These are phyloP conservation scores for Leishmania major DNA, from an alignment of 208 protist species.

Conservation along the genomic window DNA sequence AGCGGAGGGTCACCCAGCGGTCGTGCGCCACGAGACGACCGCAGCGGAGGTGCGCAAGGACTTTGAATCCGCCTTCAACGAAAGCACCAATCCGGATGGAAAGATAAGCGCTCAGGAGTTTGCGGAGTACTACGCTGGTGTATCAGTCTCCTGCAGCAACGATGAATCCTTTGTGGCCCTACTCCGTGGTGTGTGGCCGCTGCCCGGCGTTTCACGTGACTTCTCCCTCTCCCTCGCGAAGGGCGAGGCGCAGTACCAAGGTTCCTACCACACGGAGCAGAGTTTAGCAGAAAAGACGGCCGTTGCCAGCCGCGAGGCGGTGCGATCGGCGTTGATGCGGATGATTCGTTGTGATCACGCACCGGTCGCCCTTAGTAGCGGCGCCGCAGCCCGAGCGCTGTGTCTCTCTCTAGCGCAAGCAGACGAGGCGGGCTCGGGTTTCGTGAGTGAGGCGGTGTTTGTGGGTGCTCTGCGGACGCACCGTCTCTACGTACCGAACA, in stretches of 20 bases:
- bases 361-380: conserved; percentile 36
- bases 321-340: conserved; percentile 37
- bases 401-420: conserved; percentile 43
- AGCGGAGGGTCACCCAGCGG: conserved; percentile 61
- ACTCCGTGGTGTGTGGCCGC: conserved; percentile 65
- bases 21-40: conserved; percentile 39
- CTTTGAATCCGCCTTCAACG: conserved; percentile 74
- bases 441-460: conserved; percentile 55
- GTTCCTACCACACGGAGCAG: conserved; percentile 48
- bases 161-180: conserved; percentile 69
- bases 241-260: conserved; percentile 15
- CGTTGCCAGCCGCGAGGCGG: conserved; percentile 41
- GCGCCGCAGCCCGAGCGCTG: conserved; percentile 37
- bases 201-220: conserved; percentile 31
- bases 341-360: conserved; percentile 52
- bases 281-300: conserved; percentile 46
- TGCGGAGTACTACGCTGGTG: conserved; percentile 78
- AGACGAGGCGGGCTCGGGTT: conserved; percentile 37
- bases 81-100: conserved; percentile 83
- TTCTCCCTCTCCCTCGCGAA: conserved; percentile 30
- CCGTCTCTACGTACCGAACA: conserved; percentile 72
- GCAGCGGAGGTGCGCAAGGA: conserved; percentile 51
- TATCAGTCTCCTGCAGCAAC: conserved; percentile 51
- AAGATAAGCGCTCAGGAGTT: conserved; percentile 80
- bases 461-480: conserved; percentile 47